A percentile compares a stretch with the other conserved stretches of the same genome.
These are phyloP conservation scores for Botryotinia calthae DNA, from an alignment of 2,329 filamentous ascomycete genomes.

Conservation along the genomic window DNA sequence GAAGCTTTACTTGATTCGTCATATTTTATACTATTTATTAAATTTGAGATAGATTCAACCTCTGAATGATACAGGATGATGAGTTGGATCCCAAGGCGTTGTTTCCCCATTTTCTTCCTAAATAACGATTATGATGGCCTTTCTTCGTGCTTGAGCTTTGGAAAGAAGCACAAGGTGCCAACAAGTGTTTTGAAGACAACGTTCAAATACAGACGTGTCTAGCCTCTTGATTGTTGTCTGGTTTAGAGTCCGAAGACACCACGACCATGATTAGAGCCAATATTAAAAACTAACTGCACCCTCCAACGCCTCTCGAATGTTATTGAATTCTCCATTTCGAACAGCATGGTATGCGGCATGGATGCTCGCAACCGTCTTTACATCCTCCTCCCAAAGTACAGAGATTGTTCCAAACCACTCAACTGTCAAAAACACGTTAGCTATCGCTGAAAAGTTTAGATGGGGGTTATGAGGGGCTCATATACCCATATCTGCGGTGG, in stretches of 20 bases:
- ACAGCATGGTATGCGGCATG: neutral
- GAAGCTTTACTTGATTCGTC: neutral
- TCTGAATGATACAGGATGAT: neutral
- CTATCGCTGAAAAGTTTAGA: too few species aligned
- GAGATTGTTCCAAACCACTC: neutral
- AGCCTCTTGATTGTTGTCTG: neutral
- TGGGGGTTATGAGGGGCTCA: neutral
- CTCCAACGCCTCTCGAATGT: neutral
- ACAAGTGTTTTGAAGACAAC: neutral
- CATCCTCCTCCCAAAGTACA: neutral
- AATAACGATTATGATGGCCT: accelerated
- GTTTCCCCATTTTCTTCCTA: neutral
- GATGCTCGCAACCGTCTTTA: neutral
- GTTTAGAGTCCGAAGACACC: neutral
- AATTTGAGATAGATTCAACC: neutral
- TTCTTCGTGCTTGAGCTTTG: neutral
- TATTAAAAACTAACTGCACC: too few species aligned
- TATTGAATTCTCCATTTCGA: neutral
- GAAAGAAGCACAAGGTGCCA: too few species aligned
- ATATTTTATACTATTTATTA: neutral
- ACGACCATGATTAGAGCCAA: too few species aligned
- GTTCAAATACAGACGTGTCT: neutral
- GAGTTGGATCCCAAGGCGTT: neutral
- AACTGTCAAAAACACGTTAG: neutral
- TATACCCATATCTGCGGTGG: neutral